Percentiles rank a stretch among this genome's conserved stretches.
phyloP scores from a whole-genome alignment of 108 stramenopile genomes.

The Schizochytrium sp. region DNA sequence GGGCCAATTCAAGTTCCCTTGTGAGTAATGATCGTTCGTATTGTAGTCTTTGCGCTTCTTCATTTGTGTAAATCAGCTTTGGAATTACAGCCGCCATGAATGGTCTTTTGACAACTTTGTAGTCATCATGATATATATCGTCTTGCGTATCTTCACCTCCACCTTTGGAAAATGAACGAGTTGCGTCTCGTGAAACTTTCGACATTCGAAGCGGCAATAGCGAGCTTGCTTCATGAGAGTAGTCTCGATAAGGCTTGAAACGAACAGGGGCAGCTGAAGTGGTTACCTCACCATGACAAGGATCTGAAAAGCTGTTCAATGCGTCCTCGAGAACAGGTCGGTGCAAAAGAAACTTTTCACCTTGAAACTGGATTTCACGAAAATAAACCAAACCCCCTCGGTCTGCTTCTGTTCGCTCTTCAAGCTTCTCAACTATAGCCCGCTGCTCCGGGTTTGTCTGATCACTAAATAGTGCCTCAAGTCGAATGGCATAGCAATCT shows the following conservation, averaged over 20 bases:
- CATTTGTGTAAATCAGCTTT: conserved; percentile 54
- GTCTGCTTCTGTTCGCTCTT: background rate
- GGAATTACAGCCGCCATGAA: conserved; percentile 36
- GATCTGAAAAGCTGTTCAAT: conserved; percentile 11
- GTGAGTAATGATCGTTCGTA: background rate
- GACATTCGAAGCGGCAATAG: background rate
- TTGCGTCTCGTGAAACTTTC: background rate
- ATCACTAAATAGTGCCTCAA: conserved; percentile 9
- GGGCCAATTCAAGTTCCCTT: background rate
- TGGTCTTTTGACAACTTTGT: background rate
- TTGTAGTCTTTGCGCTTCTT: conserved; percentile 15
- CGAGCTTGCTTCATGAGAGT: conserved; percentile 31
- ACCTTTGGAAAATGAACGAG: no score
- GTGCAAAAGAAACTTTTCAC: background rate
- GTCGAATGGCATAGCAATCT: conserved; percentile 34
- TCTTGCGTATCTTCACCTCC: no score
- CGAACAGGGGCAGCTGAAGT: background rate
- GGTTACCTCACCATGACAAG: conserved; percentile 17
- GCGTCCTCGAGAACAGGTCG: background rate
- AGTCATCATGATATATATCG: background rate
- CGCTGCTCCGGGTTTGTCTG: conserved; percentile 6
- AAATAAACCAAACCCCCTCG: conserved; percentile 13
- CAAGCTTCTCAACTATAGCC: conserved; percentile 19
- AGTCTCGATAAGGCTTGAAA: conserved; percentile 31
- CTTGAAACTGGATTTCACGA: conserved; percentile 26